A percentile compares a stretch with the other conserved stretches of the same genome.
Evolutionary conservation across 2,329 filamentous ascomycete species (phyloP).

Genomic region (Dryadomyces quercus-mongolicae): DNA sequence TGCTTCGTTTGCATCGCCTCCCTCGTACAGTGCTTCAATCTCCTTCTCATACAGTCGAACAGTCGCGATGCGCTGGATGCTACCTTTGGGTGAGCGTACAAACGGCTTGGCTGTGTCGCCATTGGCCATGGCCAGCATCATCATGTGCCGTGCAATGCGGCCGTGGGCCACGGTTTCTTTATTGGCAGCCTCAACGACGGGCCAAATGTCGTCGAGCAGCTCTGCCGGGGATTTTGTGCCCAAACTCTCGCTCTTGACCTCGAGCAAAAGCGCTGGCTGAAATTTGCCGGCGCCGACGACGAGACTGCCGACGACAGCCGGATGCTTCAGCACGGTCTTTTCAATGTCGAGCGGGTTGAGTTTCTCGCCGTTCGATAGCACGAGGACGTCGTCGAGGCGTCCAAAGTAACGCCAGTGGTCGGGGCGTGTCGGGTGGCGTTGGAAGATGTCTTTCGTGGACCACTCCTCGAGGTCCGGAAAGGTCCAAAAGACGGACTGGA

Average conservation of each 20-base stretch:
- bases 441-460: constrained; percentile 31
- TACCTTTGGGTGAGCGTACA: constrained; percentile 30
- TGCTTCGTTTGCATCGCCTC: neutral
- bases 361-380: constrained; percentile 39
- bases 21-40: constrained; percentile 28
- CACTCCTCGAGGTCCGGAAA: constrained; percentile 28
- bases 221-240: neutral
- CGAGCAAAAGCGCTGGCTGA: constrained; percentile 34
- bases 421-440: constrained; percentile 23
- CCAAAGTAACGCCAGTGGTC: constrained; percentile 24
- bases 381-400: constrained; percentile 32
- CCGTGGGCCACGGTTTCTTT: constrained; percentile 31
- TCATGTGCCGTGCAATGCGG: constrained; percentile 27
- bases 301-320: constrained; percentile 26
- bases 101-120: constrained; percentile 29
- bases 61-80: constrained; percentile 31
- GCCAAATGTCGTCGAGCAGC: constrained; percentile 32
- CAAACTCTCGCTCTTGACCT: constrained; percentile 20
- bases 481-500: constrained; percentile 25
- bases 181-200: constrained; percentile 28
- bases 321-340: constrained; percentile 23
- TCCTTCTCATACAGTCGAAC: constrained; percentile 13
- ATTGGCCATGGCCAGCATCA: constrained; percentile 21
- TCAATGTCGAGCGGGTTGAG: constrained; percentile 35
- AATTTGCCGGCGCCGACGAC: constrained; percentile 33